Base-by-base conservation (phyloP, 73 alveolate species). In the Paramecium primaurelia region DNA sequence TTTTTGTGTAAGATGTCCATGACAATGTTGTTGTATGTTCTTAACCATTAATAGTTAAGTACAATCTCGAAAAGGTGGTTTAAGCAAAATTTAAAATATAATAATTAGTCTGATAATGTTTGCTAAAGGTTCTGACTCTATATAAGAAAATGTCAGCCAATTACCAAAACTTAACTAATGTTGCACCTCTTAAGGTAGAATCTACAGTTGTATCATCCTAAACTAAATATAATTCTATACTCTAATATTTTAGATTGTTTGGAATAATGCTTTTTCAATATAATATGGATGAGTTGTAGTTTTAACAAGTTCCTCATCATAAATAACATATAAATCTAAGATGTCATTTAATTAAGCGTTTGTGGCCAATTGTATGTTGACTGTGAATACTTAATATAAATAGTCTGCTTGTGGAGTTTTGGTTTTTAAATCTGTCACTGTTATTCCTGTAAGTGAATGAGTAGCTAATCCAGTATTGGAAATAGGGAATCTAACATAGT, bases 401-500 rank as follows among this genome's bases (percentile, higher is more conserved):
- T 10, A 37, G 36, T 34, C 87, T 20, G 59, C 40, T 37, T 4
- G 1, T 6, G 68, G 12, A 4, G 59, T 49, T 49, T 49, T 49
- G 20, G 60, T 49, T 49, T 4, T 1, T 49, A 49, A 64, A 32
- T 64, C 51, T 12, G 87, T 38, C 16, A 40, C 59, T 36, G 87
- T 73, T 30, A 73, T 25, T 16, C 87, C 87, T 30, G 87, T 73
- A 9, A 73, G 40, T 12, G 87, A 37, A 73, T 73, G 34, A 37
- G 54, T 38, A 73, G 87, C 59, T 36, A 22, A 37, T 73, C 87
- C 87, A 1, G 58, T 22, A 34, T 14, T 73, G 2, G 59, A 0
- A 37, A 73, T 73, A 0, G 87, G 87, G 59, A 73, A 73, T n/a
- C 87, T 73, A 36, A 73, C 87, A 73, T 73, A 32, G n/a, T 40